Evolutionary conservation across 805 yeast genomes (phyloP).

Genomic region (Candida coleopterorum): DNA sequence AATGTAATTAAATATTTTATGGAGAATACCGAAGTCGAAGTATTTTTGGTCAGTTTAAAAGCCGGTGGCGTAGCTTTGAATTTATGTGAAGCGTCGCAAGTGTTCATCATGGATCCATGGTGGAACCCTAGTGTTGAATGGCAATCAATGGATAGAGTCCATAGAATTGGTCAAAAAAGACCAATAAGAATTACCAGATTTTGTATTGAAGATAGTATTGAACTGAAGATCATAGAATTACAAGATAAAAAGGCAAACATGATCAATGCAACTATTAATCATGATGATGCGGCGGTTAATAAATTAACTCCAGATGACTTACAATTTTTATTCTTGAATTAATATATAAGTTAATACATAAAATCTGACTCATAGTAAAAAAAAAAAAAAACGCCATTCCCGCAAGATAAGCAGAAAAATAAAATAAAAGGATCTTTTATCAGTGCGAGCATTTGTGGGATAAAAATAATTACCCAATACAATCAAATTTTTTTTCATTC

Average conservation of each 20-base stretch:
- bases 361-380: slow-evolving; percentile 1
- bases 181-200: slow-evolving; percentile 91
- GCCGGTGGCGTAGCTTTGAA: slow-evolving; percentile 99
- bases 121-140: slow-evolving; percentile 99
- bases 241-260: slow-evolving; percentile 97
- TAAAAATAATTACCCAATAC: background rate
- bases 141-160: slow-evolving; percentile 98
- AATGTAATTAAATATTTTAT: slow-evolving; percentile 85
- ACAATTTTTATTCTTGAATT: slow-evolving; percentile 89
- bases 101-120: slow-evolving; percentile 96
- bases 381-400: slow-evolving; percentile 1
- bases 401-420: too few species aligned
- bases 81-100: slow-evolving; percentile 95
- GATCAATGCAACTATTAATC: slow-evolving; percentile 95
- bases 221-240: slow-evolving; percentile 88
- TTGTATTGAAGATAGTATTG: slow-evolving; percentile 95
- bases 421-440: background rate
- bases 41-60: slow-evolving; percentile 87
- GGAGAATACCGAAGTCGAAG: slow-evolving; percentile 90
- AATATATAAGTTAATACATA: slow-evolving; percentile 8
- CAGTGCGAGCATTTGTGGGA: slow-evolving; percentile 1
- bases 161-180: slow-evolving; percentile 92
- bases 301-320: slow-evolving; percentile 89
- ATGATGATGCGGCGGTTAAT: slow-evolving; percentile 86
- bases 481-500: background rate